Evolutionary conservation across 2,329 filamentous ascomycete genomes (phyloP), one percentile per base, ranked within the genome.

Genomic region (Diplodia sapinea): DNA sequence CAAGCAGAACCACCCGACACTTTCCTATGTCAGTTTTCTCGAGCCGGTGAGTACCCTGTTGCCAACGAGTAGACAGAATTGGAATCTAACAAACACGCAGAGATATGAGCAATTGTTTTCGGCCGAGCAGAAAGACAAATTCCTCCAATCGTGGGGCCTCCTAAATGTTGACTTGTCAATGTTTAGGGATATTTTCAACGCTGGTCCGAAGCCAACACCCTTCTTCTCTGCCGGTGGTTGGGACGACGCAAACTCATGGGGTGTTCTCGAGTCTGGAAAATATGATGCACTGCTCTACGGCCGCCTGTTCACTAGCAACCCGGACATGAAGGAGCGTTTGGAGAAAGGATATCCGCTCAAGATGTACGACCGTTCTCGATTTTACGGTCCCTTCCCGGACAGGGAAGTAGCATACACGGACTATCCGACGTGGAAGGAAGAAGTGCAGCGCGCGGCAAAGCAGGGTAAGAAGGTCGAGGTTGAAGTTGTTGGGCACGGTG

Each of bases 181-280:
- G 2, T 86, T 87, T 71, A 82, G 84, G 23, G 70, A 79, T 12
- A 87, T 87, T 68, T 83, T 86, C 63, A 81, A 80, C 2, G 74
- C 78, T 6, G 65, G 47, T 9, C 20, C 65, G 33, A 67, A 61
- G 49, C 56, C 65, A 13, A 84, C 85, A 0, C 85, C 85, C 0
- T 86, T 88, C 75, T 81, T 88, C 69, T 82, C 85, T 0, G 85
- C 83, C 0, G 86, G 86, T 6, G 85, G 85, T 0, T 88, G 83
- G 75, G 78, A 84, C 63, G 79, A 85, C 51, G 78, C 77, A 47
- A 87, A 85, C 69, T 80, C 79, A 0, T 84, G 81, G 78, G 83
- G 81, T 1, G 80, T 84, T 50, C 72, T 86, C 12, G 83, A 84
- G 68, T 76, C 81, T 1, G 72, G 70, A 17, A 72, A 75, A 31